Base-by-base conservation (phyloP, 1,284 basidiomycete species). In the Mrakiaceae sp. region DNA sequence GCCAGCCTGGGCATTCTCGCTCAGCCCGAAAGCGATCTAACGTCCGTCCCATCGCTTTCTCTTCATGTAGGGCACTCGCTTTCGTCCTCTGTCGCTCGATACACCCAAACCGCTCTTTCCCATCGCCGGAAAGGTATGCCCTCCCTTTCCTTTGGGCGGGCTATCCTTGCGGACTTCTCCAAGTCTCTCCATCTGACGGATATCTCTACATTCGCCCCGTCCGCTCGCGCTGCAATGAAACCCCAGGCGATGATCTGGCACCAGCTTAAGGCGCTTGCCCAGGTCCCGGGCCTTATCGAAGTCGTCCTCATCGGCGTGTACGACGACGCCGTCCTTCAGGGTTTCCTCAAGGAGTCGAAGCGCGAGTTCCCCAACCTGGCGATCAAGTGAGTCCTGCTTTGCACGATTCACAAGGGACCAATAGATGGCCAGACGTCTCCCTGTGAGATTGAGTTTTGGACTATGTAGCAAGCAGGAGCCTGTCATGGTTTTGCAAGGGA, bases 271-370 rank as follows among this genome's bases (percentile, higher is more conserved):
- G 78, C 79, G 11, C 75, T 80, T 43, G 77, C 78, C 27, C 74
- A 77, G 53, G 75, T 80, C 10, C 72, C 75, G 6, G 77, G 76
- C 3, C 72, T 80, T 39, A 75, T 72, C 44, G 80, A 81, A 62
- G 73, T 80, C 48, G 70, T 79, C 70, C 75, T 81, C 64, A 77
- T 80, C 66, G 80, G 80, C 2, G 80, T 80, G 71, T 81, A 80
- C 72, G 78, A 80, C 63, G 79, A 81, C 69, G 70, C 73, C 3
- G 73, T 79, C 53, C 75, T 81, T 71, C 72, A 71, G 39, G 73
- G 73, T 5, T 81, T 80, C 70, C 70, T 81, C 71, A 78, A 77
- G 67, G 77, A 78, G 62, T 74, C 75, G 5, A 75, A 75, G 69
- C 73, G 77, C 58, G 79, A 80, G 71, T 81, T 80, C 70, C 77